Conservation (phyloP, 1,284 basidiomycete species). For the Cryptococcus neoformans region DNA sequence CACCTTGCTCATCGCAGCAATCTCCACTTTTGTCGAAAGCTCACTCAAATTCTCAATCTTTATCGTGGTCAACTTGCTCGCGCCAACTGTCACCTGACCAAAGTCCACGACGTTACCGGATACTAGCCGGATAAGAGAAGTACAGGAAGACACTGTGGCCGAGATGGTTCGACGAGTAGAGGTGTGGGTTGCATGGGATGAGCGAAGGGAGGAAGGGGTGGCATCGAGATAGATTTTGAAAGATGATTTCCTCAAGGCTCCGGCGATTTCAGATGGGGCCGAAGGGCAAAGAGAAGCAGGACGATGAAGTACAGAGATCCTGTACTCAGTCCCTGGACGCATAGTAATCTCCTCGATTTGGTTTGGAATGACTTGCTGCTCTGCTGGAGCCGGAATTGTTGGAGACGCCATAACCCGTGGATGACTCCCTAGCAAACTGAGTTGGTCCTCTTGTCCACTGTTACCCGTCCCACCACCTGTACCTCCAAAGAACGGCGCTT, state of each 20-base stretch:
- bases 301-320: constrained; percentile 52
- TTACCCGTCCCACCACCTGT: not conserved
- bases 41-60: constrained; percentile 51
- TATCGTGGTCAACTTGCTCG: constrained; percentile 49
- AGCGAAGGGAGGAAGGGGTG: constrained; percentile 24
- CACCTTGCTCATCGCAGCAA: constrained; percentile 55
- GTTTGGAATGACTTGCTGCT: constrained; percentile 34
- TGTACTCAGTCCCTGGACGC: constrained; percentile 53
- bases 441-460: not conserved
- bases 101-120: constrained; percentile 50
- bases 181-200: constrained; percentile 9
- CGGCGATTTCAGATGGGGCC: constrained; percentile 36
- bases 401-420: not conserved
- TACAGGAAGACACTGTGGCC: constrained; percentile 51
- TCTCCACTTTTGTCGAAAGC: constrained; percentile 51
- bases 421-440: not conserved
- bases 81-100: constrained; percentile 54
- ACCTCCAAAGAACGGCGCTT: constrained; percentile 25
- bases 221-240: constrained; percentile 53
- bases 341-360: constrained; percentile 54
- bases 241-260: constrained; percentile 43
- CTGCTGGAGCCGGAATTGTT: constrained; percentile 17
- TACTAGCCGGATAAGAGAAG: constrained; percentile 51
- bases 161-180: constrained; percentile 38
- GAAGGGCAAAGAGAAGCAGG: constrained; percentile 35